Percentiles rank a stretch among this genome's conserved stretches.
These are phyloP conservation scores for Dalbergia oliveri DNA, from an alignment of 306 rosid genomes.

Conservation along the genomic window DNA sequence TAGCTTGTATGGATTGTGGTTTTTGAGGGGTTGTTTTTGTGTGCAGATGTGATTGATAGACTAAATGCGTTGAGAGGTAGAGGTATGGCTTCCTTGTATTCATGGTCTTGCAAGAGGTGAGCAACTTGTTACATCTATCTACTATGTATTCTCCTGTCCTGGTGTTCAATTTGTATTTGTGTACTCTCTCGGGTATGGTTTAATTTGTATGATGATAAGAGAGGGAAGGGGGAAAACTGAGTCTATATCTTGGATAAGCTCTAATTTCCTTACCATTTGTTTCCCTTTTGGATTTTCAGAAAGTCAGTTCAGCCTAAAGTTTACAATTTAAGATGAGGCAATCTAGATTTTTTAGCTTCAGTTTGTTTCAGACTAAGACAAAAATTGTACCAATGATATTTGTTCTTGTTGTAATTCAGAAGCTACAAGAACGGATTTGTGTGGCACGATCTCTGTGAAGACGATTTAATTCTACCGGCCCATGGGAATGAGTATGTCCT, in stretches of 20 bases:
- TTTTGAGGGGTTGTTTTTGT: conserved; percentile 44
- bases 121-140: conserved; percentile 9
- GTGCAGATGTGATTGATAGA: conserved; percentile 86
- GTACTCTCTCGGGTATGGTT: not conserved
- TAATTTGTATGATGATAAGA: conserved; percentile 15
- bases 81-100: conserved; percentile 91
- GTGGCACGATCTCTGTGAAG: conserved; percentile 96
- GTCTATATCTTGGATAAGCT: conserved; percentile 2
- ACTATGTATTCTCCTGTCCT: conserved; percentile 19
- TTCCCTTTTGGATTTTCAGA: conserved; percentile 1
- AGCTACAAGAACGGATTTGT: conserved; percentile 94
- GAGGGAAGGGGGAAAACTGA: not conserved
- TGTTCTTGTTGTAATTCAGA: conserved; percentile 62
- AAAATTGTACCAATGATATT: not conserved
- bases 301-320: not conserved
- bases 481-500: conserved; percentile 97
- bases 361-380: not conserved
- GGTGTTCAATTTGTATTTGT: conserved; percentile 36
- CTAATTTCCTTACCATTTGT: conserved; percentile 2
- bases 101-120: conserved; percentile 99
- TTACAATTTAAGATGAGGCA: conserved; percentile 20
- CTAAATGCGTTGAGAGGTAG: conserved; percentile 87
- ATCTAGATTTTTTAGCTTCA: not conserved
- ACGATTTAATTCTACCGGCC: conserved; percentile 86
- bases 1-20: not conserved